These are phyloP conservation scores for Angomonas ambiguus DNA, from an alignment of 208 protist species.

Conservation along the genomic window DNA sequence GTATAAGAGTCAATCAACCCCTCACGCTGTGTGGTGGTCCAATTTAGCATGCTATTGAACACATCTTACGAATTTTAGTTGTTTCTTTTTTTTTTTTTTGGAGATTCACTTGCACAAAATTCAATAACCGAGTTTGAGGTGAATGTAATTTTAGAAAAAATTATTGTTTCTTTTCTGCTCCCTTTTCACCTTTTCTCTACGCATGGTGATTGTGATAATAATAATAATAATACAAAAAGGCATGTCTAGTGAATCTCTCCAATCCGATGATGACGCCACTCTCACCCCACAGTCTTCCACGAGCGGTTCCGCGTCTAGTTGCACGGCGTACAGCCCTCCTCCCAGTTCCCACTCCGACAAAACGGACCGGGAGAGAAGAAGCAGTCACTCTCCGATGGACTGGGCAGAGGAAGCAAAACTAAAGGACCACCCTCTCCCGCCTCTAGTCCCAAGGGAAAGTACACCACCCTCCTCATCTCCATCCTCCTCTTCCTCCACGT, in stretches of 20 bases:
- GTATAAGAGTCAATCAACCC: too few relatives aligned
- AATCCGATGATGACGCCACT: neutral
- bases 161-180: neutral
- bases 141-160: too few relatives aligned
- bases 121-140: neutral
- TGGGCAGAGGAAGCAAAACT: too few relatives aligned
- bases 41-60: too few relatives aligned
- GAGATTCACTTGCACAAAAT: constrained; percentile 6
- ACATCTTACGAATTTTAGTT: constrained; percentile 13
- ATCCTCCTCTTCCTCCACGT: neutral
- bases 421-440: too few relatives aligned
- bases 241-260: neutral
- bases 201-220: too few relatives aligned
- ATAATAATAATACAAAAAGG: neutral
- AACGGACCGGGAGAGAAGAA: too few relatives aligned
- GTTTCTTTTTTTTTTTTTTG: constrained; percentile 24
- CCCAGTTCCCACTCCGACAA: neutral
- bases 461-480: too few relatives aligned
- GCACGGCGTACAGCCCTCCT: neutral
- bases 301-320: neutral
- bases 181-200: neutral
- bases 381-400: too few relatives aligned
- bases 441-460: neutral
- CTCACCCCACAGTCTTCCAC: neutral
- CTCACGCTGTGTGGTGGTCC: too few relatives aligned